Conservation (phyloP, 805 yeast species). For the Pichia californica region DNA sequence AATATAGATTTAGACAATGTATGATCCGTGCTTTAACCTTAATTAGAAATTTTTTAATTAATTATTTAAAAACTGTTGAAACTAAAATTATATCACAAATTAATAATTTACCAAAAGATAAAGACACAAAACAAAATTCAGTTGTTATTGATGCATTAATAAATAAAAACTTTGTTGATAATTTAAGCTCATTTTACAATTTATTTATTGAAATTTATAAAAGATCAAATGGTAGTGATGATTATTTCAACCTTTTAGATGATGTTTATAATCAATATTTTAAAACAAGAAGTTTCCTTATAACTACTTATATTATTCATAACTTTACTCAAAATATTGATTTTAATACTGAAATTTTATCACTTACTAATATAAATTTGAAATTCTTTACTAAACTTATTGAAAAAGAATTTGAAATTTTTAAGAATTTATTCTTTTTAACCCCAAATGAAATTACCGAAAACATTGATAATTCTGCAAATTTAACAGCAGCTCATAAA, state of each 20-base stretch:
- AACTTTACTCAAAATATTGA: constrained; percentile 21
- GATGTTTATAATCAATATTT: constrained; percentile 66
- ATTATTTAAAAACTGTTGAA: constrained; percentile 34
- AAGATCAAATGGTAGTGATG: constrained; percentile 17
- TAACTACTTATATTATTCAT: constrained; percentile 33
- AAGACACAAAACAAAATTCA: not conserved
- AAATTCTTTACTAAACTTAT: constrained; percentile 54
- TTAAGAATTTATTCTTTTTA: constrained; percentile 43
- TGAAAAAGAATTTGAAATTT: constrained; percentile 55
- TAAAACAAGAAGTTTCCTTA: constrained; percentile 43
- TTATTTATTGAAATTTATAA: constrained; percentile 25
- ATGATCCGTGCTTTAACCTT: constrained; percentile 74
- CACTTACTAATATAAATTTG: constrained; percentile 55
- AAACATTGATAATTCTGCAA: constrained; percentile 22
- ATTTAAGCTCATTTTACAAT: constrained; percentile 6
- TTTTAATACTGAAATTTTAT: constrained; percentile 38
- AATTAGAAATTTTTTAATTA: constrained; percentile 57
- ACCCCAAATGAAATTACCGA: constrained; percentile 18
- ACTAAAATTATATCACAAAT: constrained; percentile 17
- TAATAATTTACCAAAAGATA: constrained; percentile 2
- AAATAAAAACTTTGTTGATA: constrained; percentile 53
- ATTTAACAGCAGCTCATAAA: constrained; percentile 35
- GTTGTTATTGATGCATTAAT: constrained; percentile 42
- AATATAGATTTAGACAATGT: constrained; percentile 73
- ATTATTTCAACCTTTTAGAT: constrained; percentile 58